These are phyloP conservation scores for Strobilomyces echinocephalus DNA, from an alignment of 768 basidiomycete species.

Conservation along the genomic window DNA sequence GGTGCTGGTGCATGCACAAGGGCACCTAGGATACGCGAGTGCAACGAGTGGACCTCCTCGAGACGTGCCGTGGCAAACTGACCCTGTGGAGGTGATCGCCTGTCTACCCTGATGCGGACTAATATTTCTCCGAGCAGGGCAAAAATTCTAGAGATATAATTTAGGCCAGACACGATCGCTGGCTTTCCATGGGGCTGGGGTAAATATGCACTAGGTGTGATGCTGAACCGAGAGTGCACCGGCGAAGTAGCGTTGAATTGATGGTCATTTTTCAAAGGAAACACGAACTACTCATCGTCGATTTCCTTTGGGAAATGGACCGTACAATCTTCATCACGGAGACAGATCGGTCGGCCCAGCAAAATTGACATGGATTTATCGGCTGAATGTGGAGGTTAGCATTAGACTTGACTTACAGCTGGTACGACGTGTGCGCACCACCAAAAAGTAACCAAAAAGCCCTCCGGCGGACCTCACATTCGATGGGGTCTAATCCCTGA, in stretches of 20 bases:
- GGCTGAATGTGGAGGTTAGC: conserved; percentile 38
- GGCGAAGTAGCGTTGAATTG: conserved; percentile 23
- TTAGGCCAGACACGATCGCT: conserved; percentile 79
- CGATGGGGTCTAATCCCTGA: conserved; percentile 77
- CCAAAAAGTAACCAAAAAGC: conserved; percentile 89
- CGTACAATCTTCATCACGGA: conserved; percentile 88
- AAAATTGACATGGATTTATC: conserved; percentile 89
- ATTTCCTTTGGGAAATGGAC: conserved; percentile 84
- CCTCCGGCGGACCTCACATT: conserved; percentile 81
- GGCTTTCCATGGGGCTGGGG: conserved; percentile 87
- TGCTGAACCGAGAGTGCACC: conserved; percentile 40
- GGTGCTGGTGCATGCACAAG: conserved; percentile 74
- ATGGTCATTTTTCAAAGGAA: conserved; percentile 19
- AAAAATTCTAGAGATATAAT: conserved; percentile 83
- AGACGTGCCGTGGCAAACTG: conserved; percentile 81
- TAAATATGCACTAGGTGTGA: conserved; percentile 78
- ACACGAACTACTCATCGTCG: conserved; percentile 82
- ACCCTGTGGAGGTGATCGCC: conserved; percentile 78
- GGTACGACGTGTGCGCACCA: conserved; percentile 43
- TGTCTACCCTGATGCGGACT: conserved; percentile 82
- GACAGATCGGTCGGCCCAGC: conserved; percentile 76
- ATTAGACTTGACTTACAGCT: background rate
- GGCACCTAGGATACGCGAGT: conserved; percentile 68
- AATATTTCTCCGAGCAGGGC: conserved; percentile 82
- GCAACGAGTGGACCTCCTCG: conserved; percentile 79